Base-by-base conservation (phyloP, 257 asterid species). In the Lavandula angustifolia region DNA sequence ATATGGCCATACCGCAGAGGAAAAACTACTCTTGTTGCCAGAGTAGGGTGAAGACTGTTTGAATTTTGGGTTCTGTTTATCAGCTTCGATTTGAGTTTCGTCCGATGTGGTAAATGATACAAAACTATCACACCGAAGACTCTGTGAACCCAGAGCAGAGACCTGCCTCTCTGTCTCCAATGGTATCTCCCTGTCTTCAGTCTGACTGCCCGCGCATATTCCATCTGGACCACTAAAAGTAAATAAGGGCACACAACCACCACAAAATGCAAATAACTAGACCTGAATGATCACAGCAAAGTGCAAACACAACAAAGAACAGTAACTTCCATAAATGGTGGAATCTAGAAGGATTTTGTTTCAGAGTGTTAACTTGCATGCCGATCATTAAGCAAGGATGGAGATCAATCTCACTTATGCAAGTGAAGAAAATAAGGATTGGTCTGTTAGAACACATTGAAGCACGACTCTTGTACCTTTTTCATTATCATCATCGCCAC, bases 1-100 rank as follows among this genome's bases (percentile, higher is more conserved):
- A 56, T 12, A 13, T 31, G 46, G 64, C 17, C 79, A 60, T 78
- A 90, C 97, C 90, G 68, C 41, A 8, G 97, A 87, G 64, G 97
- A 85, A 72, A 79, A 86, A 59, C 79, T 71, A 76, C 77, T 81
- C 79, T 80, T 90, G 66, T 84, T 79, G 66, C 87, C 97, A 74
- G 61, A 54, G 68, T 71, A 60, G 34, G 92, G 75, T 46, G 91
- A 84, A 67, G 89, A 82, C 13, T 29, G 73, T 47, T 68, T 78
- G 64, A 52, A 60, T 69, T 70, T 72, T 11, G 66, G 71, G 72
- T 81, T 79, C 66, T 78, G 85, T 59, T 79, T 87, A 54, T 79
- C 83, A 55, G 68, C 77, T 34, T 76, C 72, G 6, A 33, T 60
- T 11, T 67, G 89, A 53, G 78, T 57, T 58, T 79, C 95, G 37